Percentiles rank a stretch among this genome's conserved stretches.
phyloP scores from a whole-genome alignment of 108 stramenopile species.

The Pseudonitzschia delicatissima region DNA sequence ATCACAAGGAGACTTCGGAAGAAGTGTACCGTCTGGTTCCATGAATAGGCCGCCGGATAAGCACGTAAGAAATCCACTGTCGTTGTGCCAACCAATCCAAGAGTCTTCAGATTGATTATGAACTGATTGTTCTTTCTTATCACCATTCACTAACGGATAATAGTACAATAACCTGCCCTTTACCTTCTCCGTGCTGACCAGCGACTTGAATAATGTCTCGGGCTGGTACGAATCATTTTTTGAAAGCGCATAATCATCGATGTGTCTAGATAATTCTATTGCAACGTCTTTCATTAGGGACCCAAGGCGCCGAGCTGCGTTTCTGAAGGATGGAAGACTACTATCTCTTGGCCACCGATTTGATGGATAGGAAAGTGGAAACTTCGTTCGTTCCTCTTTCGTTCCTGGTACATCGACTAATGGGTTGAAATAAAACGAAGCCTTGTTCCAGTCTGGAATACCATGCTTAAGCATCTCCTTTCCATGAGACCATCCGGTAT shows the following conservation, averaged over 20 bases:
- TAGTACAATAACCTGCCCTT: constrained; percentile 92
- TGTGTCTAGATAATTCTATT: constrained; percentile 52
- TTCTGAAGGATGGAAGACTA: constrained; percentile 52
- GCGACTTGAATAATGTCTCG: constrained; percentile 39
- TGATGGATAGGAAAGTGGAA: constrained; percentile 81
- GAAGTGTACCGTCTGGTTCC: constrained; percentile 52
- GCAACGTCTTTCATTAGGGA: constrained; percentile 74
- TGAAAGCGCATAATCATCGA: constrained; percentile 56
- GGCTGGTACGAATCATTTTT: constrained; percentile 26
- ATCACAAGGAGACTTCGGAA: constrained; percentile 53
- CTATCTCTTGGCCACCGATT: constrained; percentile 80
- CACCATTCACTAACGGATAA: constrained; percentile 57
- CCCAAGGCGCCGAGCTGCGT: constrained; percentile 61
- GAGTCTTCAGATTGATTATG: constrained; percentile 47
- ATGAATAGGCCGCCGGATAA: constrained; percentile 87
- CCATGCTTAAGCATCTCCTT: constrained; percentile 87
- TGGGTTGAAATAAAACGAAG: constrained; percentile 87
- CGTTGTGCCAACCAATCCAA: constrained; percentile 96
- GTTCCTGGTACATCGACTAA: constrained; percentile 77
- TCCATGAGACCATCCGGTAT: constrained; percentile 90
- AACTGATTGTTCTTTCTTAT: not conserved
- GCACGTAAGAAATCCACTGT: constrained; percentile 89
- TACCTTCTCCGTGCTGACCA: constrained; percentile 81
- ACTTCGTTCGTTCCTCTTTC: constrained; percentile 61
- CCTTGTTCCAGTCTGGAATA: constrained; percentile 85